phyloP scores from a whole-genome alignment of 352 stramenopile genomes.

The Salisapilia sapeloensis region DNA sequence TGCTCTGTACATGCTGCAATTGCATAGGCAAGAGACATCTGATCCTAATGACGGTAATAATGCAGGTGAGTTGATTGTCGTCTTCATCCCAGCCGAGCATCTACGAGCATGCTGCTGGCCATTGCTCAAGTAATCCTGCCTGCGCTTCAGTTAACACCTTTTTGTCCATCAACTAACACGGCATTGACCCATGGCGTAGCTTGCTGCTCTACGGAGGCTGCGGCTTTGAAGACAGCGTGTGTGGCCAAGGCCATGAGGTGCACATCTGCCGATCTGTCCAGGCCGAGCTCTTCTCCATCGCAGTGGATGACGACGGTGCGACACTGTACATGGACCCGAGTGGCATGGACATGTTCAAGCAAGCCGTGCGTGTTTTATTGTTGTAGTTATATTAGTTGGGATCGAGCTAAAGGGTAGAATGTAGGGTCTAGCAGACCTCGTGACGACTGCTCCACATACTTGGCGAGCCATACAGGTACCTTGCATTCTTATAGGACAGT shows the following conservation, averaged over 20 bases:
- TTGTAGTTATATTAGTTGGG: background rate
- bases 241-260: slow-evolving; percentile 15
- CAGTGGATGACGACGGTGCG: slow-evolving; percentile 50
- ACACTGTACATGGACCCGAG: slow-evolving; percentile 77
- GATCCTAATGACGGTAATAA: background rate
- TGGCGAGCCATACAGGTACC: slow-evolving; percentile 69
- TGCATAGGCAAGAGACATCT: background rate
- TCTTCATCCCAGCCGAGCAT: slow-evolving; percentile 56
- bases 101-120: slow-evolving; percentile 60
- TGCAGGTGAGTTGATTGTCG: slow-evolving; percentile 54
- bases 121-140: slow-evolving; percentile 58
- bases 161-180: background rate
- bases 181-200: slow-evolving; percentile 8
- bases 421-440: slow-evolving; percentile 41
- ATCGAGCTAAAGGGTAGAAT: background rate
- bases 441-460: slow-evolving; percentile 51
- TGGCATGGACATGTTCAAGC: slow-evolving; percentile 66
- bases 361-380: slow-evolving; percentile 18
- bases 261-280: slow-evolving; percentile 64
- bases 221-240: slow-evolving; percentile 59
- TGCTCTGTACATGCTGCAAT: background rate
- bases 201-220: slow-evolving; percentile 69
- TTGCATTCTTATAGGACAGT: too few species aligned
- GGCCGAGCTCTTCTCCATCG: slow-evolving; percentile 76
- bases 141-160: background rate